phyloP scores from a whole-genome alignment of 2,329 filamentous ascomycete genomes.

The Xylaria sp. region DNA sequence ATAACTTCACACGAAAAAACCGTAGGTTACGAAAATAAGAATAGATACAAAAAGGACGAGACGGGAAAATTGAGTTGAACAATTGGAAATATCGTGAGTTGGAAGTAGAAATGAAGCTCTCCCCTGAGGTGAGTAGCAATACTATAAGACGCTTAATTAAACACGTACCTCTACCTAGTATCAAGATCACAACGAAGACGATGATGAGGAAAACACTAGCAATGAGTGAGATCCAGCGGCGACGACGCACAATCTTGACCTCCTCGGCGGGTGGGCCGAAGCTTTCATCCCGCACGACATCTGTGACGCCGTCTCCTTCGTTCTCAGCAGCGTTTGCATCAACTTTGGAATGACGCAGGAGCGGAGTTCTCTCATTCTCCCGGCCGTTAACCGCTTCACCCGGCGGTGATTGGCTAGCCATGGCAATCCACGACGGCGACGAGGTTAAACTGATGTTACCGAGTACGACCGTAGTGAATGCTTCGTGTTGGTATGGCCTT shows the following conservation, averaged over 20 bases:
- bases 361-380: slow-evolving; percentile 42
- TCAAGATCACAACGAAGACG: slow-evolving; percentile 47
- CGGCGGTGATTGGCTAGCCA: slow-evolving; percentile 29
- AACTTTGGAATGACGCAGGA: slow-evolving; percentile 37
- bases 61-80: neutral
- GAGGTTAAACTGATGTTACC: slow-evolving; percentile 17
- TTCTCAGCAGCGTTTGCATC: slow-evolving; percentile 17
- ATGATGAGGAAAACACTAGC: slow-evolving; percentile 46
- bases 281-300: slow-evolving; percentile 5
- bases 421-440: slow-evolving; percentile 17
- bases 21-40: neutral
- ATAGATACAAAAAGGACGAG: neutral
- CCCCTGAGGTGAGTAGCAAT: neutral
- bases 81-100: neutral
- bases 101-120: neutral
- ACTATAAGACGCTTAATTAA: slow-evolving; percentile 7
- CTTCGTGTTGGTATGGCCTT: slow-evolving; percentile 8
- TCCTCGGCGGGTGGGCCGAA: slow-evolving; percentile 24
- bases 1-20: neutral
- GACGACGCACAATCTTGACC: slow-evolving; percentile 44
- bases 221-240: slow-evolving; percentile 49
- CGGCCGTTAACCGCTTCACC: slow-evolving; percentile 12
- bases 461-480: neutral
- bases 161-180: slow-evolving; percentile 49
- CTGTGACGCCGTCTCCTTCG: slow-evolving; percentile 21